These are phyloP conservation scores for Thecamonas trahens DNA, from an alignment of 78 protist species.

Conservation along the genomic window DNA sequence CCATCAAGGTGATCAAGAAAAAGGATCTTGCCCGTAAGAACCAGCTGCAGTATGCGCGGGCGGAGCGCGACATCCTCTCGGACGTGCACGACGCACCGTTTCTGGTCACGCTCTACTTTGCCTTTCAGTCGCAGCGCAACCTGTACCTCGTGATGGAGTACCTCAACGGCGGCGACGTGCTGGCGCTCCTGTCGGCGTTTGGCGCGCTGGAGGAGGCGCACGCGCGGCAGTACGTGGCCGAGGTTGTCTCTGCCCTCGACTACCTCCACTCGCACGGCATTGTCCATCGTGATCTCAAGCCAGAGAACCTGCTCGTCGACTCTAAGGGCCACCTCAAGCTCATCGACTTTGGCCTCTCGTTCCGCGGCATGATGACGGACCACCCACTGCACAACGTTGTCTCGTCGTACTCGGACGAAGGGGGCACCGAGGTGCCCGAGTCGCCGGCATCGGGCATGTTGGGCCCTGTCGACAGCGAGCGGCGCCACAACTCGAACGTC, in stretches of 20 bases:
- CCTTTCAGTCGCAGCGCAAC: conserved; percentile 5
- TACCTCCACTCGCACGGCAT: conserved; percentile 41
- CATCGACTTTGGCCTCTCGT: conserved; percentile 59
- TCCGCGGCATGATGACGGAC: too few species aligned
- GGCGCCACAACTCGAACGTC: neutral
- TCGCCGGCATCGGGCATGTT: too few species aligned
- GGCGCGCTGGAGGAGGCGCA: neutral
- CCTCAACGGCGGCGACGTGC: conserved; percentile 17
- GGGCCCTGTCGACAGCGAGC: too few species aligned
- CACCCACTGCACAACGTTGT: too few species aligned
- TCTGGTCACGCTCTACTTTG: conserved; percentile 29
- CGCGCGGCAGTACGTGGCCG: conserved; percentile 45
- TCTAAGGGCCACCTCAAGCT: conserved; percentile 50
- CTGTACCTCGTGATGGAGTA: conserved; percentile 31
- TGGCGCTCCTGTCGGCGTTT: neutral
- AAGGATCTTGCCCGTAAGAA: conserved; percentile 44
- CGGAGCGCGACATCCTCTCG: conserved; percentile 32
- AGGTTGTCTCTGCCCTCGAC: conserved; percentile 51
- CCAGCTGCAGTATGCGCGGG: conserved; percentile 8
- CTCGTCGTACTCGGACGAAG: too few species aligned
- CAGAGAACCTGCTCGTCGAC: conserved; percentile 52
- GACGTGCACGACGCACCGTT: neutral
- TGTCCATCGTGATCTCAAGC: conserved; percentile 65
- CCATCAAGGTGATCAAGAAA: conserved; percentile 47
- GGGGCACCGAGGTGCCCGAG: neutral